These are phyloP conservation scores for Cytospora schulzeri DNA, from an alignment of 2,329 filamentous ascomycete genomes.

Conservation along the genomic window DNA sequence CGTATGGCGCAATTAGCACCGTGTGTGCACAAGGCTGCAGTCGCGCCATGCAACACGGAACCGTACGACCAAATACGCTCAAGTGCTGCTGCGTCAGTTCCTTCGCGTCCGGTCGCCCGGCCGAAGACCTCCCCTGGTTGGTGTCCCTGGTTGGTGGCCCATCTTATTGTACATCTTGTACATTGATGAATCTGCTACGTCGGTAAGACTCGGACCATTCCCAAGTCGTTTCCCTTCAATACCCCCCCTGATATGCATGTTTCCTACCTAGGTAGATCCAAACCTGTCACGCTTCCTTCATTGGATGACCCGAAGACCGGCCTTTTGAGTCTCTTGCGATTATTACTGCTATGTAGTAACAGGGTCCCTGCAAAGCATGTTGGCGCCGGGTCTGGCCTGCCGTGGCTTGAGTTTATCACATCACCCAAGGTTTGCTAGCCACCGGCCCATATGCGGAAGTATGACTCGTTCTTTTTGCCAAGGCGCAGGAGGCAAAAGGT, in stretches of 20 bases:
- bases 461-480: not conserved
- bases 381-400: not conserved
- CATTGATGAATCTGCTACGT: not conserved
- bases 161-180: not conserved
- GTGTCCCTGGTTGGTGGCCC: too few relatives aligned
- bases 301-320: too few relatives aligned
- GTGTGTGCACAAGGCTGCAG: not conserved
- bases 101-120: not conserved
- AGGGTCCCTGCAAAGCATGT: not conserved
- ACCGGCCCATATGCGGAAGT: not conserved
- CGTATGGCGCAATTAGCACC: not conserved
- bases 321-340: not conserved
- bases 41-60: too few relatives aligned
- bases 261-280: not conserved
- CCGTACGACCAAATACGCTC: not conserved
- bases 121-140: not conserved
- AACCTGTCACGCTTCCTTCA: not conserved
- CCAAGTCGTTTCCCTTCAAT: not conserved
- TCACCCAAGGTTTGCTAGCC: not conserved
- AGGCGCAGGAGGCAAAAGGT: not conserved
- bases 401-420: not conserved
- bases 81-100: not conserved
- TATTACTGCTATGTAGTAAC: not conserved
- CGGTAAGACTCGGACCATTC: not conserved
- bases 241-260: too few relatives aligned